Evolutionary conservation across 78 protist species (phyloP), one percentile per base, ranked within the genome.

Genomic region (Dictyostelium purpureum): DNA sequence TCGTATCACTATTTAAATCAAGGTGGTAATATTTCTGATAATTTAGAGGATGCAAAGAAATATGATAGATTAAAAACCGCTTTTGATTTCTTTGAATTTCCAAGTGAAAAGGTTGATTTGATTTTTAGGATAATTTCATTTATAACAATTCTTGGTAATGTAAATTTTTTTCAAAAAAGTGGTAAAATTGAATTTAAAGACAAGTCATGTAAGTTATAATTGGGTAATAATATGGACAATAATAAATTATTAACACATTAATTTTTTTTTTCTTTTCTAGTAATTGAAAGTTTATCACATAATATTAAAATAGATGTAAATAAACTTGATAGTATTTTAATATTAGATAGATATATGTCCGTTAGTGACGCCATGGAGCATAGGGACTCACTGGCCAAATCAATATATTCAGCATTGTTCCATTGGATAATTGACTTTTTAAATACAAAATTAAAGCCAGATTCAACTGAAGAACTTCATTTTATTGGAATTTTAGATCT

Each of bases 401-500:
- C 97, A 45, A 14, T 97, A 38, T 97, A 97, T 88, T 80, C 81
- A 24, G 54, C 75, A 49, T 26, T 88, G 24, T 97, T 97, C 70
- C 94, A 79, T 35, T 87, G 96, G 95, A 63, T 97, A 18, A 87
- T 96, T 10, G 88, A 83, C 40, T 57, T 80, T 47, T 63, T 97
- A 54, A 96, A 95, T 51, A 12, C 52, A 7, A 81, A 81, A 43
- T 38, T 81, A 31, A 35, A 51, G 52, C 78, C 89, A 35, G 9
- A 43, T 9, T 14, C 24, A 54, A 54, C 2, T 12, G 26, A 14
- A 54, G 26, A 63, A 16, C 35, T 40, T 2, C 78, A 81, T 52
- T 31, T 49, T 28, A 93, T 96, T 40, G 98, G 98, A 19, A 45
- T 97, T 14, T 35, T 97, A 42, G 98, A 97, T 78, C 94, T 97